Evolutionary conservation across 2,329 filamentous ascomycete species (phyloP), one percentile per base, ranked within the genome.

Genomic region (Claviceps sp.): DNA sequence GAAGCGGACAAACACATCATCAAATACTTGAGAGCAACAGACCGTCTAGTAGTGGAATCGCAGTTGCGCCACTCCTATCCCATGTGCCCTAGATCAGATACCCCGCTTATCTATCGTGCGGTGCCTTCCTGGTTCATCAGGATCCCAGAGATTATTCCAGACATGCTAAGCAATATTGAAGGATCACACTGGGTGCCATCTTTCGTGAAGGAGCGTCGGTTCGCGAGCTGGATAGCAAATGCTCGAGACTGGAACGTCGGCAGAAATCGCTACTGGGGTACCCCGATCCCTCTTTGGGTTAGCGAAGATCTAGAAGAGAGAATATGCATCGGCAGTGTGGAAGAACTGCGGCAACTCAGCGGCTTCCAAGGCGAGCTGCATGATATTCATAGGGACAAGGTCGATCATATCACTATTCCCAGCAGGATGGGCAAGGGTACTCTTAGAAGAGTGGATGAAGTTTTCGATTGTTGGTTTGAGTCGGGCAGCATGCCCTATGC

Each of bases 401-500:
- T 97, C 56, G 91, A 97, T 62, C 76, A 88, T 59, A 95, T 97
- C 66, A 95, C 89, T 45, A 96, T 97, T 56, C 90, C 90, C 1
- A 94, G 87, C 64, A 86, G 87, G 68, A 78, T 84, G 69, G 90
- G 90, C 59, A 95, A 91, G 63, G 90, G 89, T 20, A 75, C 77
- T n/a, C 72, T 96, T 55, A 83, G 78, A 60, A 83, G 90, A 58
- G 78, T 93, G 9, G 83, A 88, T 49, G 89, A 95, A 65, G 88
- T 96, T 4, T 95, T 96, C 60, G 90, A 96, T 69, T 96, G 90
- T 65, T 96, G 90, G 89, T 95, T 95, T 56, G 90, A 96, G 68
- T 95, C 89, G 44, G 90, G 90, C 54, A 90, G 86, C 64, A 96
- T 96, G 90, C 90, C 90, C 2, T 96, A 95, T 64, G 86, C 88